Percentiles rank a stretch among this genome's conserved stretches.
Evolutionary conservation across 2,329 filamentous ascomycete genomes (phyloP).

Genomic region (Botryotinia narcissicola): DNA sequence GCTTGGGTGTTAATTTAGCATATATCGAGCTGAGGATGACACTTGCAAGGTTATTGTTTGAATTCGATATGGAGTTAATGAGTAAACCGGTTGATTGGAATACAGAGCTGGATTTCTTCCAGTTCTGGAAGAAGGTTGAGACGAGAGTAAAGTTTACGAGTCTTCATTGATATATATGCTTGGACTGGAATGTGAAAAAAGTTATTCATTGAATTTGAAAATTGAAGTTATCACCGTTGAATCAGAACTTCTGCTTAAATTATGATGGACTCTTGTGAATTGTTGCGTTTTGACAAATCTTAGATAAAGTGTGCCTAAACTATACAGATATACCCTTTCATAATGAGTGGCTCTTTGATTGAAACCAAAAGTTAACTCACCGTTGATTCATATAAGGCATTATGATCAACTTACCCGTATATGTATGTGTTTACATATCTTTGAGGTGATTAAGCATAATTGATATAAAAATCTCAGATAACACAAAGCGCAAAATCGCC

Average conservation of each 20-base stretch:
- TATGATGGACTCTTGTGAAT: background rate
- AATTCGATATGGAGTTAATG: background rate
- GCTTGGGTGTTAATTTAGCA: constrained; percentile 9
- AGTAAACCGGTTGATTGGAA: constrained; percentile 5
- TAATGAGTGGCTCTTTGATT: background rate
- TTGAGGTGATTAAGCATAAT: background rate
- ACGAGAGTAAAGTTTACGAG: constrained; percentile 13
- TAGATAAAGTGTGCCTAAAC: background rate
- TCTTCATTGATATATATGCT: background rate
- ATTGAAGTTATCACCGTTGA: background rate
- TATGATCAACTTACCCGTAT: no score
- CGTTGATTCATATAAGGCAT: no score
- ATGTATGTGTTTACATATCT: no score
- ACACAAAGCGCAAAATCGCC: background rate
- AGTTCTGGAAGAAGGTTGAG: constrained; percentile 6
- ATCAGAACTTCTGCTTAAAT: background rate
- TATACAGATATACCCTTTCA: background rate
- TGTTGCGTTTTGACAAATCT: background rate
- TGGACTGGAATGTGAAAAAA: background rate
- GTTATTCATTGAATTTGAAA: background rate
- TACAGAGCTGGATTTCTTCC: background rate
- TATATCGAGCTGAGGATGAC: constrained; percentile 12
- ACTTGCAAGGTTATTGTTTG: background rate
- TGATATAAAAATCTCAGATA: background rate
- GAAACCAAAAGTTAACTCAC: background rate